A percentile compares a stretch with the other conserved stretches of the same genome.
phyloP scores from a whole-genome alignment of 1,139 yeast species.

The Insectozyma bohioensis region DNA sequence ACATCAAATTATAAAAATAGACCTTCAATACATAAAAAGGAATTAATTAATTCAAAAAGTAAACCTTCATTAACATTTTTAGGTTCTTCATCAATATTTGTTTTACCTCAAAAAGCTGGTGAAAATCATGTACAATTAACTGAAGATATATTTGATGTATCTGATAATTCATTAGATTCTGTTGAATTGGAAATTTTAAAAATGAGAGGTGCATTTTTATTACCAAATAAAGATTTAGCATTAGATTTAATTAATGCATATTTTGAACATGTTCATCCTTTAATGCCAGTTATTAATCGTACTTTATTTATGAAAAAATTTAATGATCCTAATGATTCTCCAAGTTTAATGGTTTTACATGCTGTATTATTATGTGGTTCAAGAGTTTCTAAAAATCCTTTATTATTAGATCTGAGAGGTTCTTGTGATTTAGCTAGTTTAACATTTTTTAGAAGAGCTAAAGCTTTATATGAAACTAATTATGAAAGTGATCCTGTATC shows the following conservation, averaged over 20 bases:
- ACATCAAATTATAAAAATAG: constrained; percentile 42
- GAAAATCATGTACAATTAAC: constrained; percentile 45
- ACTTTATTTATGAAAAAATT: constrained; percentile 58
- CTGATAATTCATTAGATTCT: constrained; percentile 50
- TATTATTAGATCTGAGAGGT: constrained; percentile 55
- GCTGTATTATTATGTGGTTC: constrained; percentile 72
- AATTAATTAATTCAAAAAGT: constrained; percentile 26
- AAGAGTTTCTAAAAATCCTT: constrained; percentile 58
- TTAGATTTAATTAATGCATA: constrained; percentile 62
- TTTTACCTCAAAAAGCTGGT: constrained; percentile 43
- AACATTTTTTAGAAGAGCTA: constrained; percentile 75
- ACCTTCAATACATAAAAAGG: constrained; percentile 41
- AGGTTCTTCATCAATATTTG: constrained; percentile 42
- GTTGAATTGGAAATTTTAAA: constrained; percentile 69
- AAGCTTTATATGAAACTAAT: constrained; percentile 71
- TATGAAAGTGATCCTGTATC: constrained; percentile 72
- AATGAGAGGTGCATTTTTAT: constrained; percentile 67
- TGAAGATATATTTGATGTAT: constrained; percentile 40
- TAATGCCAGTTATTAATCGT: constrained; percentile 70
- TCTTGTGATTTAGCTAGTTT: constrained; percentile 58
- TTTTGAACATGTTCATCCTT: constrained; percentile 68
- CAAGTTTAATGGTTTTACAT: constrained; percentile 67
- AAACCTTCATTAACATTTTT: constrained; percentile 40
- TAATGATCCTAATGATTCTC: constrained; percentile 61
- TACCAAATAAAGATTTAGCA: constrained; percentile 64